Evolutionary conservation across 139 green algal genomes (phyloP).

Genomic region (Tetraselmis chui): DNA sequence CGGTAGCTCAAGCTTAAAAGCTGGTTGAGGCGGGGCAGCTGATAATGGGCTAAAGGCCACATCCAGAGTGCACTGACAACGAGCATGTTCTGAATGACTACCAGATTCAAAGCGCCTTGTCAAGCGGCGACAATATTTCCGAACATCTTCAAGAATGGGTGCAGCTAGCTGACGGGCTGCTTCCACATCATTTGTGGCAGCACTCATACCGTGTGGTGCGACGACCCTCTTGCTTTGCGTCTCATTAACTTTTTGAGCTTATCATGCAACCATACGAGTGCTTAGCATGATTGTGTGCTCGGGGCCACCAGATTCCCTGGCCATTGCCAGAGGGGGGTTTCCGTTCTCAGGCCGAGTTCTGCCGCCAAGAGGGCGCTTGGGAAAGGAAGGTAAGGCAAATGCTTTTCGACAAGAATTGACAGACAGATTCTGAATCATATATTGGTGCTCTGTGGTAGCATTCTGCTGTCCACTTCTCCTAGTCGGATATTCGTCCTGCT

Average conservation of each 20-base stretch:
- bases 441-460: neutral
- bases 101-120: neutral
- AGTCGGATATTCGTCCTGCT: neutral
- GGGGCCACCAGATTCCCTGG: neutral
- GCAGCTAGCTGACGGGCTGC: neutral
- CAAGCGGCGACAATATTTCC: neutral
- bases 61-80: no score
- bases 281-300: neutral
- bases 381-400: neutral
- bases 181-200: neutral
- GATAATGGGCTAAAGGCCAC: no score
- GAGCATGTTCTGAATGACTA: no score
- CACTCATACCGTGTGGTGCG: neutral
- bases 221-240: neutral
- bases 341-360: neutral
- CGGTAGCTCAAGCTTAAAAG: no score
- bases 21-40: no score
- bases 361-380: neutral
- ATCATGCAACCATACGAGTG: neutral
- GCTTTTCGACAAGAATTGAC: no score
- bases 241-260: neutral
- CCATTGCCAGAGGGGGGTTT: neutral
- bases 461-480: neutral
- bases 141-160: neutral
- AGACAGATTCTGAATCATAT: no score